Percentiles rank a stretch among this genome's conserved stretches.
Conservation (phyloP, 2,329 filamentous ascomycete genomes). For the Rhynchosporium agropyri region DNA sequence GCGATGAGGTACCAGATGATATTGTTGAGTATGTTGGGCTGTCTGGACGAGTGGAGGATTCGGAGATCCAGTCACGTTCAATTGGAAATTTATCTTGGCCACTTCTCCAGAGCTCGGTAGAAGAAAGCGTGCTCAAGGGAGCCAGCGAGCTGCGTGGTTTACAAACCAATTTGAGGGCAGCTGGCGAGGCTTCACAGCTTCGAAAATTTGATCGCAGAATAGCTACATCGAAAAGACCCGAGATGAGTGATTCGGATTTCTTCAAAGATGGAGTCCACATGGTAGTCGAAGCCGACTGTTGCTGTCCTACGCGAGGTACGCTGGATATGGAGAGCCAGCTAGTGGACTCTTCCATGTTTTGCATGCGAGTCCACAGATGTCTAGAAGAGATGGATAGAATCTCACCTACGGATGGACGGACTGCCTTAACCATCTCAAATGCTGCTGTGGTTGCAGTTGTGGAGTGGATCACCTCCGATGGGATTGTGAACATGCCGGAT, state of each 20-base stretch:
- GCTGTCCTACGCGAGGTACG: not conserved
- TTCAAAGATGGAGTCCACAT: conserved; percentile 29
- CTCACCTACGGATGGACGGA: conserved; percentile 20
- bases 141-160: conserved; percentile 28
- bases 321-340: conserved; percentile 27
- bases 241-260: not conserved
- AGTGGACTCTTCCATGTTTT: conserved; percentile 9
- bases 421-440: conserved; percentile 25
- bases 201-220: conserved; percentile 29
- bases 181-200: conserved; percentile 31
- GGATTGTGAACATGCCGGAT: conserved; percentile 33
- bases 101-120: conserved; percentile 37
- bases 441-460: conserved; percentile 33
- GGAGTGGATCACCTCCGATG: conserved; percentile 27
- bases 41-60: conserved; percentile 39
- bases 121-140: conserved; percentile 29
- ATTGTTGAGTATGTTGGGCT: conserved; percentile 39
- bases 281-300: not conserved
- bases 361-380: conserved; percentile 30
- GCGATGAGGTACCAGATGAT: conserved; percentile 39
- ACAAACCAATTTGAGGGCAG: conserved; percentile 34
- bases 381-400: conserved; percentile 29
- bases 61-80: conserved; percentile 42
- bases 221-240: conserved; percentile 34
- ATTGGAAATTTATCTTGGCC: conserved; percentile 18